phyloP scores from a whole-genome alignment of 345 rosid species.

The Dipteronia sinensis region DNA sequence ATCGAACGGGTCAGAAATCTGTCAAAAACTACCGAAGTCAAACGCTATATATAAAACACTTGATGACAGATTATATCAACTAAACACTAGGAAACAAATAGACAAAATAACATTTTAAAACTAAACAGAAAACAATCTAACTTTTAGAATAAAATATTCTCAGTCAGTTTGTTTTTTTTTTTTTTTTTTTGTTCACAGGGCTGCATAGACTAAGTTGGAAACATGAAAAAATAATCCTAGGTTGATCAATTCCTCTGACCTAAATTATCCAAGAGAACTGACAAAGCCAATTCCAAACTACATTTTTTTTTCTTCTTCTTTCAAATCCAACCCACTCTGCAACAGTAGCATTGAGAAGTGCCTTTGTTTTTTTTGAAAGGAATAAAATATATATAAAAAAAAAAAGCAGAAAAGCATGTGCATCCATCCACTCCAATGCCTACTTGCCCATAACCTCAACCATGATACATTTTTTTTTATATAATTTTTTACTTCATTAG shows the following conservation, averaged over 20 bases:
- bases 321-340: neutral
- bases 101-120: neutral
- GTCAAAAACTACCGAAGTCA: too few relatives aligned
- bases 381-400: too few relatives aligned
- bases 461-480: neutral
- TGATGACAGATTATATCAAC: neutral
- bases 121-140: neutral
- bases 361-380: neutral
- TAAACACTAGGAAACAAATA: neutral
- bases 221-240: neutral
- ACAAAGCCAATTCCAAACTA: conserved; percentile 1
- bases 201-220: neutral
- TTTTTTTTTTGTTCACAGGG: conserved; percentile 4
- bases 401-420: conserved; percentile 20
- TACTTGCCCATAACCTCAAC: conserved; percentile 18
- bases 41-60: too few relatives aligned
- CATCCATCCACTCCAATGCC: conserved; percentile 11
- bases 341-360: neutral
- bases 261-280: neutral
- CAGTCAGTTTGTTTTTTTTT: neutral
- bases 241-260: neutral
- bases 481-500: too few relatives aligned
- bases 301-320: neutral
- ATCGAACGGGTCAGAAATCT: too few relatives aligned
- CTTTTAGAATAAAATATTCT: neutral